phyloP scores from a whole-genome alignment of 106 monocot genomes.

The Posidonia australis region DNA sequence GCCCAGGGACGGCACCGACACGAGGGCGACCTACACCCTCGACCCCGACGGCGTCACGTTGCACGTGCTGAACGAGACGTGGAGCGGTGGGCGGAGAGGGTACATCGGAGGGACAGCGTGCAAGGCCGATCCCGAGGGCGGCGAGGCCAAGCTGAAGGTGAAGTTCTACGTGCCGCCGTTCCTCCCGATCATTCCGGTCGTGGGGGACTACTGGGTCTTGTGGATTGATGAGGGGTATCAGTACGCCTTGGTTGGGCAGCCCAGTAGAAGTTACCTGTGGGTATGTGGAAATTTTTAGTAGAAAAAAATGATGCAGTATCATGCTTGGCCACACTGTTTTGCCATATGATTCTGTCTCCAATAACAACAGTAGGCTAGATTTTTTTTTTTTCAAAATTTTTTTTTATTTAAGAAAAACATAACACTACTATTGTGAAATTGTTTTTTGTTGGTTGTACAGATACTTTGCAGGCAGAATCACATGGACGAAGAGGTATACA shows the following conservation, averaged over 20 bases:
- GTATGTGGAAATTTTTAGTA: slow-evolving; percentile 37
- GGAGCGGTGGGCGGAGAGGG: slow-evolving; percentile 60
- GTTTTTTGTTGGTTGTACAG: slow-evolving; percentile 14
- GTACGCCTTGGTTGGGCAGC: slow-evolving; percentile 71
- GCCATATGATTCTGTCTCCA: no score
- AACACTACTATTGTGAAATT: no score
- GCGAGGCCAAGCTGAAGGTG: slow-evolving; percentile 95
- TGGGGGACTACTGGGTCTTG: slow-evolving; percentile 89
- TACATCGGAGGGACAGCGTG: slow-evolving; percentile 71
- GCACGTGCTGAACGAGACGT: slow-evolving; percentile 85
- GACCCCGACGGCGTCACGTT: slow-evolving; percentile 53
- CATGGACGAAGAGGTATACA: slow-evolving; percentile 63
- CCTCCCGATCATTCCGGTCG: slow-evolving; percentile 66
- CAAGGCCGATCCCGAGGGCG: slow-evolving; percentile 50
- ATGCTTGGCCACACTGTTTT: no score
- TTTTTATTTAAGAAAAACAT: no score
- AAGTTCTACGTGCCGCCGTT: slow-evolving; percentile 93
- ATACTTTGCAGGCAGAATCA: slow-evolving; percentile 58
- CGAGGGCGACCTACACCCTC: slow-evolving; percentile 81
- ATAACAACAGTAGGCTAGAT: no score
- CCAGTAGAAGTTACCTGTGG: slow-evolving; percentile 67
- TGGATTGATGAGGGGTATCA: slow-evolving; percentile 56
- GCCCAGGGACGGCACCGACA: slow-evolving; percentile 55
- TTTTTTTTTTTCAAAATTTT: not conserved
- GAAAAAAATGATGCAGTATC: no score